Base-by-base conservation (phyloP, 352 stramenopile species). In the Saprolegnia diclina region DNA sequence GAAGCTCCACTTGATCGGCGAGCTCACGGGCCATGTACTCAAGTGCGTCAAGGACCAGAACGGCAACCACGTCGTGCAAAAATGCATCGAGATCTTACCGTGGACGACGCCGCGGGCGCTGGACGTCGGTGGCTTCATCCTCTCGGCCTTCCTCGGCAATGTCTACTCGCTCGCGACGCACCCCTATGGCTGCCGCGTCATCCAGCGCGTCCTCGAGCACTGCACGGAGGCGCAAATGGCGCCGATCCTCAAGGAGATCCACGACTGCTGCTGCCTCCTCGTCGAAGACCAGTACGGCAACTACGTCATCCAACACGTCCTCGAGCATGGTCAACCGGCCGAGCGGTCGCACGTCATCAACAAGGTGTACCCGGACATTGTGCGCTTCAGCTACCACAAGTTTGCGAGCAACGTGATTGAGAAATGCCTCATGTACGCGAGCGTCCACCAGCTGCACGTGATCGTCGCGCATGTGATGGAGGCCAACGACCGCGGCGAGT, bases 51-150 rank as follows among this genome's bases (percentile, higher is more conserved):
- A 98, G 50, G 97, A 99, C 70, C 96, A 99, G 72, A 98, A 98
- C 73, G 97, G 95, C 14, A 99, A 99, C 71, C 97, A 99, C 73
- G 97, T 99, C 10, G 89, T 99, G 52, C 97, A 99, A 73, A 99
- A 99, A 76, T 98, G 92, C 73, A 97, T 99, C 55, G 96, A 99
- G 71, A 65, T 76, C 9, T 56, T 69, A 1, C 55, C 54, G 38
- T 64, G 64, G 22, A 73, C 73, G 50, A 82, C 78, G 19, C 79
- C 85, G 37, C 91, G 83, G 40, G 88, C 77, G 76, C 61, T 65
- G 50, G 76, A 92, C 37, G 86, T 97, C 57, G 96, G 99, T 70
- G 90, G 98, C 71, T 99, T 99, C 73, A 98, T 99, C 77, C 87
- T 99, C 48, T 83, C 97, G 70, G 94, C 92, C 67, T 97, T 99